Base-by-base conservation (phyloP, 1,139 yeast species). In the Pichia sp. region DNA sequence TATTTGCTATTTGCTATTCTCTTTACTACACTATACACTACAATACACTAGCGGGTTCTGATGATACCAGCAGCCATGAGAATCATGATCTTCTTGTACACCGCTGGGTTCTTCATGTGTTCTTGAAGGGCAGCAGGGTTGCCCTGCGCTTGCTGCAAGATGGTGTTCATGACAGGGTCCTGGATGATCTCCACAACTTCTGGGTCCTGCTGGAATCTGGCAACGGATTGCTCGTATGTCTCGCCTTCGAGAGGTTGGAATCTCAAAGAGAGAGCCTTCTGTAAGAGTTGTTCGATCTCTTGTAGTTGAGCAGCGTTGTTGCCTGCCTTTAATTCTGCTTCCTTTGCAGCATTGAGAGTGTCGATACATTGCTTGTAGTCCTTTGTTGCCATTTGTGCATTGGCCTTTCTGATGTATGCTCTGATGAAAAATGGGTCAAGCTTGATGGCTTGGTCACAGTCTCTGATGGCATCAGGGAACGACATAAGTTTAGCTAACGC, bases 71-170 rank as follows among this genome's bases (percentile, higher is more conserved):
- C 96, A 40, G 96, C 94, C 58, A 88, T 81, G 63, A 93, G 74
- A 56, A 84, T 74, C 60, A 84, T 83, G 54, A 93, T 79, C 76
- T 91, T 93, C 62, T 78, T 80, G 53, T 79, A 75, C 37, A 93
- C 87, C 47, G 79, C 94, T 25, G 98, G 97, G 64, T 91, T 93
- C 69, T 76, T 84, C 96, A 93, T 87, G 64, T 93, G 98, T 51
- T 91, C 97, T 59, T 85, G 93, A 51, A 93, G 72, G 33, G 98
- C 97, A 35, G 95, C 95, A 32, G 98, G 98, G 59, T 93, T 84
- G 45, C 79, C 86, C 61, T 83, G 85, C 15, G 97, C 98, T 66
- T 93, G 98, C 48, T 77, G 81, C 58, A 93, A 72, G 50, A 93
- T 91, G 43, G 91, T 82, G 65, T 87, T 93, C 97, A 93, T 91